Conservation (phyloP, 2,329 filamentous ascomycete species). For the Amauroascus niger region DNA sequence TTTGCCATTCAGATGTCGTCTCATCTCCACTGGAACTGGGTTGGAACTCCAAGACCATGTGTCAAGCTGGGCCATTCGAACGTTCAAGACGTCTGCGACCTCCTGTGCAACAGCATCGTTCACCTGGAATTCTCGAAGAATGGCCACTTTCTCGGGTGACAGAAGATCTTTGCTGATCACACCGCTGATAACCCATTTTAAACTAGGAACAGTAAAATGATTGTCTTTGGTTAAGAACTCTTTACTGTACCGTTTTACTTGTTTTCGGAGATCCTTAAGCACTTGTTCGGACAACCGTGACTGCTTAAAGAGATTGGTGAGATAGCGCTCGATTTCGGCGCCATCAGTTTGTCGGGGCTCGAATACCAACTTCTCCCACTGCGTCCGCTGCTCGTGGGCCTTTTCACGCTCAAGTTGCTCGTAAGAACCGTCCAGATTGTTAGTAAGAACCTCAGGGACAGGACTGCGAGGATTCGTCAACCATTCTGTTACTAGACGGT, state of each 20-base stretch:
- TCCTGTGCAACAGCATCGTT: slow-evolving; percentile 44
- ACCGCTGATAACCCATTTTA: slow-evolving; percentile 41
- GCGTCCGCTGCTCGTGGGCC: slow-evolving; percentile 44
- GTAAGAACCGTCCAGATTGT: slow-evolving; percentile 31
- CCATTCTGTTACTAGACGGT: slow-evolving; percentile 47
- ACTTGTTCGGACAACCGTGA: slow-evolving; percentile 34
- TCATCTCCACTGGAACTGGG: slow-evolving; percentile 41
- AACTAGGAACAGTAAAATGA: slow-evolving; percentile 35
- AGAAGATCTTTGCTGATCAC: slow-evolving; percentile 45
- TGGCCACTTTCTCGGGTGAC: slow-evolving; percentile 42
- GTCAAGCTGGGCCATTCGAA: slow-evolving; percentile 43
- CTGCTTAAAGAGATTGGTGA: slow-evolving; percentile 43
- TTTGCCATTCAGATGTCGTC: slow-evolving; percentile 47
- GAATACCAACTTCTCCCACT: slow-evolving; percentile 52
- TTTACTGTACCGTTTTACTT: slow-evolving; percentile 32
- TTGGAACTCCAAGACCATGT: slow-evolving; percentile 45
- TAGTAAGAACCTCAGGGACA: slow-evolving; percentile 18
- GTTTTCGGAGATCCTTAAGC: slow-evolving; percentile 35
- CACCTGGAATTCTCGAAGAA: slow-evolving; percentile 43
- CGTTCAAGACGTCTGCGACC: slow-evolving; percentile 49
- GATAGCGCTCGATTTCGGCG: slow-evolving; percentile 41
- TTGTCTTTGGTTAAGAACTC: slow-evolving; percentile 22
- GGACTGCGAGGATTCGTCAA: slow-evolving; percentile 31
- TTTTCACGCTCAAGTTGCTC: slow-evolving; percentile 45
- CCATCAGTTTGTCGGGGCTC: slow-evolving; percentile 39